Percentiles rank a stretch among this genome's conserved stretches.
Conservation (phyloP, 305 asterid genomes). For the Rubia tinctorum region DNA sequence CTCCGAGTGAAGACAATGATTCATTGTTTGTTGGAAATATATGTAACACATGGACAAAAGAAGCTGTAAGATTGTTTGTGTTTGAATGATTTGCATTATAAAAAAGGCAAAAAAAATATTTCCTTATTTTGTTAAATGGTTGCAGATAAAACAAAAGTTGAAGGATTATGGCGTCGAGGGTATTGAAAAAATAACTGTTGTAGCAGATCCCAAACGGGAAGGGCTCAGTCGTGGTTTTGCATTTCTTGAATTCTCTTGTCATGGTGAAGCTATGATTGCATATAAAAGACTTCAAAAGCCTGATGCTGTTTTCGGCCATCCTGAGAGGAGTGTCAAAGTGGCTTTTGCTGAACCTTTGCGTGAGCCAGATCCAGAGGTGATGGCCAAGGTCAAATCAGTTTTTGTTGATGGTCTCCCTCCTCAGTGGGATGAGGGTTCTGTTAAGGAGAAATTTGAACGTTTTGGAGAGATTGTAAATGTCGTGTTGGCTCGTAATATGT, state of each 20-base stretch:
- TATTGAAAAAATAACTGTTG: slow-evolving; percentile 51
- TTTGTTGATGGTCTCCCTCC: slow-evolving; percentile 69
- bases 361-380: slow-evolving; percentile 65
- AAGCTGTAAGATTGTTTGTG: slow-evolving; percentile 46
- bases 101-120: not conserved
- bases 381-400: slow-evolving; percentile 69
- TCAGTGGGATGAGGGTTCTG: slow-evolving; percentile 58
- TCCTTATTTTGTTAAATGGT: too few relatives aligned
- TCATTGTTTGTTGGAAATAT: slow-evolving; percentile 63
- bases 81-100: not conserved
- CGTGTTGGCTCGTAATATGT: slow-evolving; percentile 53
- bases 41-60: slow-evolving; percentile 66
- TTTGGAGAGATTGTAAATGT: slow-evolving; percentile 51
- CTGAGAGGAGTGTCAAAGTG: slow-evolving; percentile 66
- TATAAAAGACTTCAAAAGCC: slow-evolving; percentile 64
- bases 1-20: slow-evolving; percentile 61
- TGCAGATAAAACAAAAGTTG: too few relatives aligned
- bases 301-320: slow-evolving; percentile 56
- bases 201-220: slow-evolving; percentile 55
- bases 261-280: slow-evolving; percentile 57
- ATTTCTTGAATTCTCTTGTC: slow-evolving; percentile 55
- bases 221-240: slow-evolving; percentile 72
- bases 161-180: slow-evolving; percentile 40
- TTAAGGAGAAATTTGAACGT: slow-evolving; percentile 38
- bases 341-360: slow-evolving; percentile 72